Base-by-base conservation (phyloP, 1,284 basidiomycete species). In the Irpex rosettiformis region DNA sequence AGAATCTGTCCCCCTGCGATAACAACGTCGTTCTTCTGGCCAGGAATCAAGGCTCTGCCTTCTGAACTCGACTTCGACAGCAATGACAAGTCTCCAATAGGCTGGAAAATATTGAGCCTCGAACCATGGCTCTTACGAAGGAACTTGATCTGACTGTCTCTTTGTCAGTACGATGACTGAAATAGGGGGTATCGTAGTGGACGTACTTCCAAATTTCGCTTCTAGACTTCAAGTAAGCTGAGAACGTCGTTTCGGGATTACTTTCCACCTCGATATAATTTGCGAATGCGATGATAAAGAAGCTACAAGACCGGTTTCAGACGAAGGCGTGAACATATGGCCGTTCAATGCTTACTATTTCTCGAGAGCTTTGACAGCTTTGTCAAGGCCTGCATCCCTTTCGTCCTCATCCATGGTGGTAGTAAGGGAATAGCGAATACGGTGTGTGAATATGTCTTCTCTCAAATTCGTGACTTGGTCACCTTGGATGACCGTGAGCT, bases 251-350 rank as follows among this genome's bases (percentile, higher is more conserved):
- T 3, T 79, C 79, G 62, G 91, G 90, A 56, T 75, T 73, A 16
- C 83, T 79, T 10, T 84, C 81, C 30, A 85, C 78, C 56, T 95
- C 92, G 6, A 97, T 88, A 66, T 94, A 99, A 61, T 88, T 93
- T 1, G 95, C 90, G 69, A 98, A 99, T 0, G 93, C 92, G 60
- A 99, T 92, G 62, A 96, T 85, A 75, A 98, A 98, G 76, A 97
- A 98, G 69, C 90, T 93, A 59, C 3, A 27, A 30, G 29, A 18
- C 10, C 24, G 2, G 10, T 28, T 24, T 25, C 10, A 5, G 10
- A 24, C 54, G 30, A 37, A 13, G 48, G 29, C 11, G 47, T 21
- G 0, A 13, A 27, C 24, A 18, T 21, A 29, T 40, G 40, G 54
- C 2, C 5, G 48, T 22, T 27, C 1, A 28, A 7, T 3, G 72